Base-by-base conservation (phyloP, 2,329 filamentous ascomycete genomes). In the Neofusicoccum cordaticola region DNA sequence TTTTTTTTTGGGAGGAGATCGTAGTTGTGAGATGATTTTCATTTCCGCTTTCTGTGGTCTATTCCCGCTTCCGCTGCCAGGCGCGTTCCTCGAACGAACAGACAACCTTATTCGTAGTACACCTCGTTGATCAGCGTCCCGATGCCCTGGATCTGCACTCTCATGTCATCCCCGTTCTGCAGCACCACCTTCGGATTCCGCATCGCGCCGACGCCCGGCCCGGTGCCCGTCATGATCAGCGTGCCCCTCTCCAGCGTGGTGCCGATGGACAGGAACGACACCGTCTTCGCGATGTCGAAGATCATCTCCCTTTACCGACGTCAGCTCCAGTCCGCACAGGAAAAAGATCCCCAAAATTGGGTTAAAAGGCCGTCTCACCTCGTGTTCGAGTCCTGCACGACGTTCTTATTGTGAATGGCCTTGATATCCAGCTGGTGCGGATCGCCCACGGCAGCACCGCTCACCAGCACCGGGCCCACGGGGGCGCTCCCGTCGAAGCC, bases 401-500 rank as follows among this genome's bases (percentile, higher is more conserved):
- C 68, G 56, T 80, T 72, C 0, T 81, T 82, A 69, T 85, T 84
- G 13, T 85, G 74, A 13, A 74, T 78, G 0, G 82, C 85, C 64
- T 70, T 71, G 7, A 87, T 68, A 0, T 73, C 70, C 48, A 86
- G 72, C 15, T 71, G 68, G 1, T 69, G 71, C 0, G 83, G 82
- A 60, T 84, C 80, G 0, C 73, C 70, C 0, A 86, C 70, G 0
- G 84, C 63, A 1, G 72, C 71, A 0, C 75, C 72, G 1, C 74
- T 73, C 0, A 86, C 81, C 0, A 87, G 72, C 42, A 74, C 75
- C 0, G 84, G 84, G 0, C 84, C 85, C 0, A 87, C 64, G 0
- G 85, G 85, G 0, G 82, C 82, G 67, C 78, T 86, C 0, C 79
- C 84, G 67, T 87, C 84, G 62, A 87, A 87, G 0, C 83, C 6